A percentile compares a stretch with the other conserved stretches of the same genome.
phyloP scores from a whole-genome alignment of 2,329 filamentous ascomycete genomes.

The Claviceps sp. region DNA sequence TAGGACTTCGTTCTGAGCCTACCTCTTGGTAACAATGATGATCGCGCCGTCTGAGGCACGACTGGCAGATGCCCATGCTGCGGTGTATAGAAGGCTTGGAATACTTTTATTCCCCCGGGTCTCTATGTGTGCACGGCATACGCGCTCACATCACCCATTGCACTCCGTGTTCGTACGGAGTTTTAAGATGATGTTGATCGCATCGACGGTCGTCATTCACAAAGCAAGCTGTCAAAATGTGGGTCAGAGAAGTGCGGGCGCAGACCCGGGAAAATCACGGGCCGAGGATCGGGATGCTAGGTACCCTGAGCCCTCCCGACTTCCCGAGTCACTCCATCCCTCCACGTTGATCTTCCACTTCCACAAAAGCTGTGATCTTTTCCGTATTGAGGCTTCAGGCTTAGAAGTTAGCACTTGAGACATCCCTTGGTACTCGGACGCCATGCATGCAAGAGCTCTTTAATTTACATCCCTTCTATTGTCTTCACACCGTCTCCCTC shows the following conservation, averaged over 20 bases:
- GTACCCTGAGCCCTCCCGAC: background rate
- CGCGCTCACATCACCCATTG: constrained; percentile 4
- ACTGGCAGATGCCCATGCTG: constrained; percentile 47
- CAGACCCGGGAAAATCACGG: background rate
- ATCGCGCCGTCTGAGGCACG: constrained; percentile 41
- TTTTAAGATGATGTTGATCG: background rate
- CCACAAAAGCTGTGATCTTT: background rate
- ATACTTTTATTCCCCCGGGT: background rate
- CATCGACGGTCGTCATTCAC: background rate
- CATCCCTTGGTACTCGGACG: background rate
- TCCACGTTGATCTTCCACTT: background rate
- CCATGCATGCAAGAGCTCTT: background rate
- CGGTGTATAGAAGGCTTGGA: background rate
- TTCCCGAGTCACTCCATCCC: background rate
- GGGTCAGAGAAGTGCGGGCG: background rate
- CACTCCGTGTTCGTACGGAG: background rate
- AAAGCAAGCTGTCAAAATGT: background rate
- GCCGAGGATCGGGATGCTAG: background rate
- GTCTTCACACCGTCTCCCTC: background rate
- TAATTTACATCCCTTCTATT: background rate
- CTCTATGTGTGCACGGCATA: background rate
- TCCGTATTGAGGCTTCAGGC: background rate
- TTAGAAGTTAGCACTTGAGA: background rate
- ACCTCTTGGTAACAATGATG: constrained; percentile 38
- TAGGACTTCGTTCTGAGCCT: constrained; percentile 12